Evolutionary conservation across 2,329 filamentous ascomycete genomes (phyloP).

Genomic region (Cadophora sp.): DNA sequence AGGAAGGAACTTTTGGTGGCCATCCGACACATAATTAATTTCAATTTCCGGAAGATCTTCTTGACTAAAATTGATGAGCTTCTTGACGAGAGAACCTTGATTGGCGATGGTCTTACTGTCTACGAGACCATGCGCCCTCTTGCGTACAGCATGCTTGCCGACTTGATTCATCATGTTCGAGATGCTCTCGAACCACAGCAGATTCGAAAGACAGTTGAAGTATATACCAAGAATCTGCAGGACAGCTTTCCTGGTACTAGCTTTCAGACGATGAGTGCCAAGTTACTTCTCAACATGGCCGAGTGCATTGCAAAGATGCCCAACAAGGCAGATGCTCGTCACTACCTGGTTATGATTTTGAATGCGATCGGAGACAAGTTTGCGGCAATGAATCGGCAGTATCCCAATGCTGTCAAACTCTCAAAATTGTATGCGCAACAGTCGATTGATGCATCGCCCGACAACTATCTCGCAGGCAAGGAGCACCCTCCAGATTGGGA

Average conservation of each 20-base stretch:
- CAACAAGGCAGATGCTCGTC: constrained; percentile 91
- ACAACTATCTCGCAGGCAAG: constrained; percentile 85
- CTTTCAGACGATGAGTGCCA: constrained; percentile 99
- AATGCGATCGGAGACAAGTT: constrained; percentile 99
- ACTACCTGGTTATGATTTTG: constrained; percentile 95
- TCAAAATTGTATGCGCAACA: constrained; percentile 79
- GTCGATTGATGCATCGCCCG: constrained; percentile 65
- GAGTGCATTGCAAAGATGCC: constrained; percentile 95
- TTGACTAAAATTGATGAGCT: constrained; percentile 93
- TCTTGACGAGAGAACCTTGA: constrained; percentile 90
- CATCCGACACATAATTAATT: constrained; percentile 98
- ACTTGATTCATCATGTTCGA: constrained; percentile 95
- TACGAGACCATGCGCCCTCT: constrained; percentile 96
- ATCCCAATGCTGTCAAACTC: constrained; percentile 91
- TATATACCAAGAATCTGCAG: constrained; percentile 95
- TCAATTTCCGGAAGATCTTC: constrained; percentile 97
- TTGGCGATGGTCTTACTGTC: constrained; percentile 94
- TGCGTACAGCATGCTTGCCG: constrained; percentile 97
- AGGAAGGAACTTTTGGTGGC: constrained; percentile 95
- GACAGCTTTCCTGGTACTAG: constrained; percentile 97
- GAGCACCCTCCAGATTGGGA: constrained; percentile 91
- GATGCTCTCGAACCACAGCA: constrained; percentile 88
- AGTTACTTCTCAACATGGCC: constrained; percentile 95
- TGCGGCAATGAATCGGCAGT: constrained; percentile 96
- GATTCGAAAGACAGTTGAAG: constrained; percentile 93